Evolutionary conservation across 305 asterid species (phyloP), one percentile per base, ranked within the genome.

Genomic region (Coffea humblotiana): DNA sequence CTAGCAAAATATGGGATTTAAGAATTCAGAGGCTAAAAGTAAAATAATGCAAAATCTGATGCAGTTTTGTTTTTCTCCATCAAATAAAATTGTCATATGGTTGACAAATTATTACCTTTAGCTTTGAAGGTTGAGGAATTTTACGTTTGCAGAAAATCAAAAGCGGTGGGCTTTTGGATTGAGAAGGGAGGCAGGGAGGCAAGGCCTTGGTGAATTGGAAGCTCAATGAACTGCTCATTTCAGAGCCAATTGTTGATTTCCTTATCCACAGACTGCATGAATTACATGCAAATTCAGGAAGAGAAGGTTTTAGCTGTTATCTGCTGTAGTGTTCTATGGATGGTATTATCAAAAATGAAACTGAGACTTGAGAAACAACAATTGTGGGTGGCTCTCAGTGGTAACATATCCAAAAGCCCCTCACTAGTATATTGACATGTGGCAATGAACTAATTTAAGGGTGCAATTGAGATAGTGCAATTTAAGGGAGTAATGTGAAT

Each of bases 161-260:
- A 83, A 83, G 80, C 49, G 88, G 72, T 56, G 82, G 78, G 47
- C 35, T 78, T 47, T 68, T 86, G 75, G 74, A 74, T 49, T 79
- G 86, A 58, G 80, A 71, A 77, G 88, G 80, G 51, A 89, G 87
- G 66, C 88, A 88, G 76, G 76, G 86, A 80, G 94, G 97, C 82
- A 89, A 78, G 80, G 96, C 90, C 88, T 74, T 87, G 78, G 92
- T 90, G 80, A 88, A 83, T 78, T 83, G 80, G 87, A 78, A 86
- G 89, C 88, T 83, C 87, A 90, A 78, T 71, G 91, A 83, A 83
- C 80, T 78, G 84, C 89, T 89, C 95, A 90, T 90, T 83, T 91
- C 84, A 84, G 84, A 82, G 84, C 88, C 88, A 84, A 82, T 58
- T 85, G 81, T 78, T 75, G 54, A 32, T 27, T 74, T 80, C 68